phyloP scores from a whole-genome alignment of 345 rosid genomes.

The Dimocarpus longan region DNA sequence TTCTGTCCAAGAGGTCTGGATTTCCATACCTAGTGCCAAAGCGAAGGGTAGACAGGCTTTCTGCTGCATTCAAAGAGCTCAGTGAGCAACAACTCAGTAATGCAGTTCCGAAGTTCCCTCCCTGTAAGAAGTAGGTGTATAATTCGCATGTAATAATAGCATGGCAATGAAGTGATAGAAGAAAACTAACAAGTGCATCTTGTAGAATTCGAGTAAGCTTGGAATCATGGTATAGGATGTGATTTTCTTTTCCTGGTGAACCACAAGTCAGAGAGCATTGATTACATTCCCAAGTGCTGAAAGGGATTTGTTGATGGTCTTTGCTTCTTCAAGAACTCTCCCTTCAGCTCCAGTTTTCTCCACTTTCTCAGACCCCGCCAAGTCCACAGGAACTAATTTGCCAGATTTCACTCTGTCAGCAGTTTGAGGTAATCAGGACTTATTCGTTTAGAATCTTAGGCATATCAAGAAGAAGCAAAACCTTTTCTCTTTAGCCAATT shows the following conservation, averaged over 20 bases:
- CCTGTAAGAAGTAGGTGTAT: constrained; percentile 45
- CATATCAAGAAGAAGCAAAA: constrained; percentile 21
- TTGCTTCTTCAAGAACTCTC: constrained; percentile 89
- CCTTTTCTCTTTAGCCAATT: constrained; percentile 59
- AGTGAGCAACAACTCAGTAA: constrained; percentile 93
- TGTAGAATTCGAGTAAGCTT: constrained; percentile 87
- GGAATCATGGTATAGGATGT: constrained; percentile 88
- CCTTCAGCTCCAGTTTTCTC: constrained; percentile 99
- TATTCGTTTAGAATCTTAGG: constrained; percentile 3
- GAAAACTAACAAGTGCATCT: constrained; percentile 75
- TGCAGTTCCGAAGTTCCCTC: constrained; percentile 80
- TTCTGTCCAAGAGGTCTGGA: not conserved
- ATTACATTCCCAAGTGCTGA: constrained; percentile 91
- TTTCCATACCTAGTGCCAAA: constrained; percentile 76
- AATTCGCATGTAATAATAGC: not conserved
- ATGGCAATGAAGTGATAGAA: constrained; percentile 14
- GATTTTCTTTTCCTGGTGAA: constrained; percentile 57
- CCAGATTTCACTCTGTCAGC: constrained; percentile 58
- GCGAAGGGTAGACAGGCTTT: constrained; percentile 84
- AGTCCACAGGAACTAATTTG: constrained; percentile 77
- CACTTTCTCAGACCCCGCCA: constrained; percentile 95
- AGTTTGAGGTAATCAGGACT: constrained; percentile 15
- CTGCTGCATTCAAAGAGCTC: constrained; percentile 73
- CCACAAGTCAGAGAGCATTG: constrained; percentile 80
- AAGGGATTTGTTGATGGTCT: constrained; percentile 87